Percentiles rank a stretch among this genome's conserved stretches.
Evolutionary conservation across 768 basidiomycete species (phyloP).

Genomic region (Coprinopsis marcescibilis): DNA sequence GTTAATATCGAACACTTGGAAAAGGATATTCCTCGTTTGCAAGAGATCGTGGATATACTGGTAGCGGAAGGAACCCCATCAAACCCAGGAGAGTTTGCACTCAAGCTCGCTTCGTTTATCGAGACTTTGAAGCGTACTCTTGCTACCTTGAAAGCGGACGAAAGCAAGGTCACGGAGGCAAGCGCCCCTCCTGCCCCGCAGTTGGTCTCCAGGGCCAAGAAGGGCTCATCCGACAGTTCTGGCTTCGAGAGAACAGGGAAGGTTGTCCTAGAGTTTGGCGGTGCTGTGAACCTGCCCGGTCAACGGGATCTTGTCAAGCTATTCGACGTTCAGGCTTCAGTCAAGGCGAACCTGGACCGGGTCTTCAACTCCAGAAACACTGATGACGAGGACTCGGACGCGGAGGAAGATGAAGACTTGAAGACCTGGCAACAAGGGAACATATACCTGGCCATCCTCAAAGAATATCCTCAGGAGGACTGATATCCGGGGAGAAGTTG

Average conservation of each 20-base stretch:
- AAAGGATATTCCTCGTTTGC: constrained; percentile 10
- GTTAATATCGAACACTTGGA: constrained; percentile 8
- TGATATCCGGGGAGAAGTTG: too few species aligned
- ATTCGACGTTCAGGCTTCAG: constrained; percentile 13
- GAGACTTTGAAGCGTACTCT: constrained; percentile 11
- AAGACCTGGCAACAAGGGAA: not conserved
- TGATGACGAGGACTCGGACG: constrained; percentile 4
- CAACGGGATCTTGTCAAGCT: constrained; percentile 11
- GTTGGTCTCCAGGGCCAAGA: not conserved
- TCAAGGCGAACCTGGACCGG: constrained; percentile 10
- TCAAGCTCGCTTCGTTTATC: constrained; percentile 3
- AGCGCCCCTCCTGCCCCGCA: too few species aligned
- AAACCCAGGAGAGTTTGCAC: constrained; percentile 1
- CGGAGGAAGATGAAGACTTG: constrained; percentile 21
- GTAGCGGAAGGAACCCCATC: constrained; percentile 2
- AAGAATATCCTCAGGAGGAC: too few species aligned
- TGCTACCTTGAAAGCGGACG: constrained; percentile 4
- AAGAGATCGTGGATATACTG: constrained; percentile 7
- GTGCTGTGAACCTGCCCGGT: not conserved
- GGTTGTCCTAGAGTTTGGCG: not conserved
- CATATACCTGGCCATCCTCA: not conserved
- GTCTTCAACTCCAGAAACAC: not conserved
- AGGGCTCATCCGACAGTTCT: not conserved
- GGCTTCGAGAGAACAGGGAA: constrained; percentile 1
- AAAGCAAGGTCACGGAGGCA: constrained; percentile 5